A percentile compares a stretch with the other conserved stretches of the same genome.
Conservation (phyloP, 1,284 basidiomycete species). For the Ganoderma sp. region DNA sequence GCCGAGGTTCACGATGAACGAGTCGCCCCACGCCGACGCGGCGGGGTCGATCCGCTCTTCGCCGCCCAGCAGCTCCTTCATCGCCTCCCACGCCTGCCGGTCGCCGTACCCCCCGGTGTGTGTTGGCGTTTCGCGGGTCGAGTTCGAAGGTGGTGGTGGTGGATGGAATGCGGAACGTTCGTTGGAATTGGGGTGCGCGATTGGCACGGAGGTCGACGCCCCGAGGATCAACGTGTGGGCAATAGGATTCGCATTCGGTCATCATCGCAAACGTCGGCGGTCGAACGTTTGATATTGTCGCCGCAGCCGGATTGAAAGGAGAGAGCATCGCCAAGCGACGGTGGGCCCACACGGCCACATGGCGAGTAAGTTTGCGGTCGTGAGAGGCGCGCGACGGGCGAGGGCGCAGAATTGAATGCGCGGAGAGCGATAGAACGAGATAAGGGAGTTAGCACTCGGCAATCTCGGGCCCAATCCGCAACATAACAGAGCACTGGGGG, state of each 20-base stretch:
- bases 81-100: slow-evolving; percentile 62
- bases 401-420: neutral
- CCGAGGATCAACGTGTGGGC: neutral
- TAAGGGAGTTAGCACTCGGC: slow-evolving; percentile 1
- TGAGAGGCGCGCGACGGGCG: neutral
- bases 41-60: slow-evolving; percentile 59
- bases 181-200: neutral
- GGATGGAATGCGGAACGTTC: neutral
- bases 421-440: neutral
- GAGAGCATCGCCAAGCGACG: neutral
- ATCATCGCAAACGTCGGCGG: slow-evolving; percentile 2
- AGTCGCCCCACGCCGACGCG: slow-evolving; percentile 58
- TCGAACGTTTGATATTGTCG: neutral
- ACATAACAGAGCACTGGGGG: neutral
- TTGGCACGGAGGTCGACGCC: neutral
- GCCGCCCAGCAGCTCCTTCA: slow-evolving; percentile 62
- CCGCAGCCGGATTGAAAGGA: neutral
- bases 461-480: slow-evolving; percentile 4
- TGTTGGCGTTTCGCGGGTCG: neutral
- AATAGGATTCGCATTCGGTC: neutral
- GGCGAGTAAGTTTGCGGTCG: neutral
- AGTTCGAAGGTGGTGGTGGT: neutral
- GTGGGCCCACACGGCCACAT: neutral
- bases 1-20: slow-evolving; percentile 66
- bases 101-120: too few species aligned